Percentiles rank a stretch among this genome's conserved stretches.
These are phyloP conservation scores for Fusarium scirpi DNA, from an alignment of 2,329 filamentous ascomycete genomes.

Conservation along the genomic window DNA sequence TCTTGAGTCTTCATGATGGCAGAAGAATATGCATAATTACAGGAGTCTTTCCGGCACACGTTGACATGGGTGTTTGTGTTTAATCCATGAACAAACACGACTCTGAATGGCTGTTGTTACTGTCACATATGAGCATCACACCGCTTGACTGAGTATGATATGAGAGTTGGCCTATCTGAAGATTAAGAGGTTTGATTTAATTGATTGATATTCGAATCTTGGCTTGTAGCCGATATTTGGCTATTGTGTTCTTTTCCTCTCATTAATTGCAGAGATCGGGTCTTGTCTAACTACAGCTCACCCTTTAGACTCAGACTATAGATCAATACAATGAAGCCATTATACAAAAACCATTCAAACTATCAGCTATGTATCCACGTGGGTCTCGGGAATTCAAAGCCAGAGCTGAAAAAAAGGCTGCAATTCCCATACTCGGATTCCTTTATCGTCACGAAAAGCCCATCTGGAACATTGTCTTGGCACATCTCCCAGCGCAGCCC, in stretches of 20 bases:
- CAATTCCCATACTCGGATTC: not conserved
- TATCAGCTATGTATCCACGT: conserved; percentile 5
- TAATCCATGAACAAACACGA: conserved; percentile 9
- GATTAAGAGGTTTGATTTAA: not conserved
- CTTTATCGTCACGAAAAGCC: conserved; percentile 15
- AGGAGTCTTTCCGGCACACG: conserved; percentile 6
- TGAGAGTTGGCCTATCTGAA: not conserved
- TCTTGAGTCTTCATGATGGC: not conserved
- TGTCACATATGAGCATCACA: conserved; percentile 30
- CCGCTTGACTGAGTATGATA: conserved; percentile 11
- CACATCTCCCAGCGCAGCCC: not conserved
- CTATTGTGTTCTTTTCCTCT: not conserved
- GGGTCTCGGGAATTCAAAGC: conserved; percentile 1
- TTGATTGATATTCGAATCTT: not conserved
- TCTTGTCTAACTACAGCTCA: not conserved
- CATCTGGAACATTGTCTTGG: conserved; percentile 21
- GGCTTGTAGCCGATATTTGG: not conserved
- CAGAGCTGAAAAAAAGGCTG: not conserved
- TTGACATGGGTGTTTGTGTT: not conserved
- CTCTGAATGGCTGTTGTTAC: not conserved
- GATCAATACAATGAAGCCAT: not conserved
- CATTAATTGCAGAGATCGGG: not conserved
- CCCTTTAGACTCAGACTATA: not conserved
- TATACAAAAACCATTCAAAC: not conserved
- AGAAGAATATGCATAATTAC: conserved; percentile 7